These are phyloP conservation scores for Thymus quinquecostatus DNA, from an alignment of 257 asterid species.

Conservation along the genomic window DNA sequence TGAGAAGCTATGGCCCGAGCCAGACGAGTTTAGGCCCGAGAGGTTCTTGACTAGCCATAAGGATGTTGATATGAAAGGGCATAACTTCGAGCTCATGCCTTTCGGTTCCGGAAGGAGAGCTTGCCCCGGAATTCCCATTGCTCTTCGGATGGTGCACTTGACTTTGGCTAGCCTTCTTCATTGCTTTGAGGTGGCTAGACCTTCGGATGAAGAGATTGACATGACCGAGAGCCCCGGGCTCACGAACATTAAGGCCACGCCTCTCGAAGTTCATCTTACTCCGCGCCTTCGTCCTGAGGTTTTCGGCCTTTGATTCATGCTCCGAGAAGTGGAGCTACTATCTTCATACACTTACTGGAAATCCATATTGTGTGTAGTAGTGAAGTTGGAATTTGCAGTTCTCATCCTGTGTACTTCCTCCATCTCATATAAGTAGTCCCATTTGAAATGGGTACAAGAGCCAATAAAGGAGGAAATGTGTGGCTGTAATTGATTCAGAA, in stretches of 20 bases:
- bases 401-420: too few species aligned
- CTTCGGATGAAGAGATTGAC: constrained; percentile 27
- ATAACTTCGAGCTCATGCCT: constrained; percentile 28
- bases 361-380: too few species aligned
- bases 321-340: too few species aligned
- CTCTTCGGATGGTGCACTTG: constrained; percentile 36
- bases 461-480: too few species aligned
- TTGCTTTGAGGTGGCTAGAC: constrained; percentile 23
- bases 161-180: constrained; percentile 33
- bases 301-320: background rate
- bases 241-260: constrained; percentile 35
- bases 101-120: constrained; percentile 36
- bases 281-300: constrained; percentile 21
- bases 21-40: constrained; percentile 32
- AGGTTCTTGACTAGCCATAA: constrained; percentile 34
- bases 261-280: constrained; percentile 26
- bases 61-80: constrained; percentile 29
- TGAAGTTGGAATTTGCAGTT: too few species aligned
- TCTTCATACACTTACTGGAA: too few species aligned
- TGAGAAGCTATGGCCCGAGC: constrained; percentile 28
- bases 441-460: too few species aligned
- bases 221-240: constrained; percentile 35
- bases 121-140: constrained; percentile 28
- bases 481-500: too few species aligned
- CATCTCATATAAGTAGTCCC: too few species aligned